phyloP scores from a whole-genome alignment of 1,139 yeast species.

The Meyerozyma sp. region DNA sequence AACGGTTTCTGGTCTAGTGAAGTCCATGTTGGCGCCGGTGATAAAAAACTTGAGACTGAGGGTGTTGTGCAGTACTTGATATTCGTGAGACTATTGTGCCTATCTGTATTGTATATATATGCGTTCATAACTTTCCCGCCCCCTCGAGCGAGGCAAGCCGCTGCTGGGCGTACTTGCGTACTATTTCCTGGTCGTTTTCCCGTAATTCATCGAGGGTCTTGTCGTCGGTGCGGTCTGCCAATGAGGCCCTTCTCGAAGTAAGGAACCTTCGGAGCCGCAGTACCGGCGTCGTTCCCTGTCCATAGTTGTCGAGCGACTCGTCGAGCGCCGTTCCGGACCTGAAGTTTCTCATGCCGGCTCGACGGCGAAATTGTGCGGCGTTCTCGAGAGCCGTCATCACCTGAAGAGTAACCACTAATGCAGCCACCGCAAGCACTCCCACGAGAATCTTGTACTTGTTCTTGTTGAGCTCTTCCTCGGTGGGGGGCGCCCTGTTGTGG shows the following conservation, averaged over 20 bases:
- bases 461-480: constrained; percentile 36
- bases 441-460: constrained; percentile 43
- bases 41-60: not conserved
- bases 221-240: constrained; percentile 16
- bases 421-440: constrained; percentile 37
- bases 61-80: not conserved
- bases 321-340: constrained; percentile 42
- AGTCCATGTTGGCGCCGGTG: constrained; percentile 55
- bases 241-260: constrained; percentile 47
- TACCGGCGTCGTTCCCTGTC: constrained; percentile 44
- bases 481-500: constrained; percentile 34
- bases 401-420: constrained; percentile 39
- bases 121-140: not conserved
- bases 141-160: constrained; percentile 13
- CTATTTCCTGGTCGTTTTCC: constrained; percentile 20
- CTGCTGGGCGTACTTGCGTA: constrained; percentile 29
- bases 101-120: not conserved
- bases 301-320: constrained; percentile 48
- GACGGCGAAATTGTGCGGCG: constrained; percentile 25
- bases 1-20: constrained; percentile 77
- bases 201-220: constrained; percentile 13
- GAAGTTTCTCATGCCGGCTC: constrained; percentile 33
- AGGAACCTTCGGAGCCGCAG: constrained; percentile 55
- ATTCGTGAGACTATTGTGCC: no score
- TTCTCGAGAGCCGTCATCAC: constrained; percentile 37